Conservation (phyloP, 2,329 filamentous ascomycete genomes). For the Penicillium polonicum region DNA sequence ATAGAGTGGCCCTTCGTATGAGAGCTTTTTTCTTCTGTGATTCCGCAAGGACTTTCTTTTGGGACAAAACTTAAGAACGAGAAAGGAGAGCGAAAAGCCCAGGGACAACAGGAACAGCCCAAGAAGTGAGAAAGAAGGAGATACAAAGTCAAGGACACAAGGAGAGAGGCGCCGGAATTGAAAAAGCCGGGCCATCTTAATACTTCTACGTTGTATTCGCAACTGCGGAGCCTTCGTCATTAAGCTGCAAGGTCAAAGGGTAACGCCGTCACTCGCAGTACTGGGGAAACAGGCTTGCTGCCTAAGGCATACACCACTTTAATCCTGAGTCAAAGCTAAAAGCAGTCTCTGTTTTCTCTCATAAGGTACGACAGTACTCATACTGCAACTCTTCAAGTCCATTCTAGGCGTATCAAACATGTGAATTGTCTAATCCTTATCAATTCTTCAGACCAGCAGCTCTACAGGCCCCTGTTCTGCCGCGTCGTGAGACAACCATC, state of each 20-base stretch:
- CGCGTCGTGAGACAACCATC: slow-evolving; percentile 1
- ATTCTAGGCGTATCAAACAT: slow-evolving; percentile 12
- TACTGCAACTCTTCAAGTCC: not conserved
- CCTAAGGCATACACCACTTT: slow-evolving; percentile 18
- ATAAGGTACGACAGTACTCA: slow-evolving; percentile 16
- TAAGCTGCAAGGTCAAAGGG: slow-evolving; percentile 17
- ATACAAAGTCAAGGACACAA: slow-evolving; percentile 18
- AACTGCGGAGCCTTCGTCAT: slow-evolving; percentile 17
- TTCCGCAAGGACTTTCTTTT: slow-evolving; percentile 22
- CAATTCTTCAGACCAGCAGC: slow-evolving; percentile 12
- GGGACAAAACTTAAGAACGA: slow-evolving; percentile 16
- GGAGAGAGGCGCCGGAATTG: not conserved
- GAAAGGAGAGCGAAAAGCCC: slow-evolving; percentile 14
- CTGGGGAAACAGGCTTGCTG: slow-evolving; percentile 13
- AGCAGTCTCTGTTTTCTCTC: slow-evolving; percentile 2
- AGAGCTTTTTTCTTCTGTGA: slow-evolving; percentile 31
- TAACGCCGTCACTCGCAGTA: slow-evolving; percentile 17
- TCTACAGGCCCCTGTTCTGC: slow-evolving; percentile 8
- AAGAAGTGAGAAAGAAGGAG: slow-evolving; percentile 14
- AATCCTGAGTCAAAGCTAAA: slow-evolving; percentile 3
- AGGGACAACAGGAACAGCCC: slow-evolving; percentile 10
- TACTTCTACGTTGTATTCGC: slow-evolving; percentile 15
- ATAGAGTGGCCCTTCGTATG: slow-evolving; percentile 39
- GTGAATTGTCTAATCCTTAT: slow-evolving; percentile 16
- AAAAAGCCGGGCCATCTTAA: slow-evolving; percentile 11